Evolutionary conservation across 345 rosid species (phyloP), one percentile per base, ranked within the genome.

Genomic region (Gossypium raimondii): DNA sequence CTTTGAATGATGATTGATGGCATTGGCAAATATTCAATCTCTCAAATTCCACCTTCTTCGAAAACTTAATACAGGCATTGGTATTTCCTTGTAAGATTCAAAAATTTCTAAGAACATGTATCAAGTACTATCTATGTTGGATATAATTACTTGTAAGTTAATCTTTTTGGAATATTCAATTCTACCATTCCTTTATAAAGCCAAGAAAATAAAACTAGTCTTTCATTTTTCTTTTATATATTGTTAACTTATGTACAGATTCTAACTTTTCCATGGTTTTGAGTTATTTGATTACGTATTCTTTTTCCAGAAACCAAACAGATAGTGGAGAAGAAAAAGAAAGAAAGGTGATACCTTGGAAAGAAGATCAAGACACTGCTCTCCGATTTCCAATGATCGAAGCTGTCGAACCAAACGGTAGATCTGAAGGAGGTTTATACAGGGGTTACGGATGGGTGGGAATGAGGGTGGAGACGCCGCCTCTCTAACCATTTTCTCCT

Each of bases 321-420:
- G 51, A 56, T 11, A 9, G 25, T 2, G 7, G 55, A 18, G 44
- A 18, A 44, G 7, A 47, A 20, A 27, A 34, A 34, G 41, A 34
- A 34, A 34, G 41, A 34, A 34, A 34, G 41, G 7, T 1, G 41
- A 27, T 60, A 77, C 92, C 82, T 74, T 47, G 13, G 52, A 43
- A 20, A 88, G 88, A 48, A 79, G 52, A 0, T 51, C 58, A 25
- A 88, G 81, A 3, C 87, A 81, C 0, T 11, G 41, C 38, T 85
- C 79, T 53, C 78, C 75, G 11, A 70, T 60, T 20, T n/a, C 16
- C 11, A 6, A 52, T n/a, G 45, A 69, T 1, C 71, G 70, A 43
- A 88, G 75, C 55, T 78, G 82, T 20, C 2, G 9, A 73, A 88
- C 72, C 87, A 78, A 78, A 9, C 43, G 76, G 12, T 2, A 2